Evolutionary conservation across 306 rosid genomes (phyloP).

Genomic region (Oxytropis ochrocephala): DNA sequence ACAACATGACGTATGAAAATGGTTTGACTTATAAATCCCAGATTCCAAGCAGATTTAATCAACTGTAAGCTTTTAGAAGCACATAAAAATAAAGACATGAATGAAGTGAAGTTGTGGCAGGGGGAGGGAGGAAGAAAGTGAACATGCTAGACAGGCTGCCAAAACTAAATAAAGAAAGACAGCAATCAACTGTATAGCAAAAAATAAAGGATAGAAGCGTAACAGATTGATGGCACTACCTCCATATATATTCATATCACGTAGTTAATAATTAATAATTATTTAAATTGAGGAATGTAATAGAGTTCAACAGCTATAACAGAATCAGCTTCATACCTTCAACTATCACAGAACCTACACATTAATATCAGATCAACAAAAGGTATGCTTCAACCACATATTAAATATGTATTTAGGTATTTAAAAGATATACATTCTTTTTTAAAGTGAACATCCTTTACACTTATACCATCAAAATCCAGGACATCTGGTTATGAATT

Average conservation of each 20-base stretch:
- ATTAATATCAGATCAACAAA: too few species aligned
- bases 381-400: too few species aligned
- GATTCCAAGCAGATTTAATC: background rate
- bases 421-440: too few species aligned
- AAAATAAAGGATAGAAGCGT: background rate
- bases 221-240: background rate
- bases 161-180: slow-evolving; percentile 5
- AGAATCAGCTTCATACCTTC: slow-evolving; percentile 58
- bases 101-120: background rate
- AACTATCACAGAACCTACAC: slow-evolving; percentile 66
- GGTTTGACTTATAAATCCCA: background rate
- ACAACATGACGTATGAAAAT: background rate
- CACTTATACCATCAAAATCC: background rate
- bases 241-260: background rate
- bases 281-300: background rate
- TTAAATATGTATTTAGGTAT: too few species aligned
- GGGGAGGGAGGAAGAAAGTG: background rate
- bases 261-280: background rate
- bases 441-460: background rate
- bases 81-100: background rate
- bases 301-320: background rate
- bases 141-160: background rate
- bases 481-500: background rate
- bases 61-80: background rate
- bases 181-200: background rate